Conservation (phyloP, 1,139 yeast species). For the Sugiyamaella paludigena region DNA sequence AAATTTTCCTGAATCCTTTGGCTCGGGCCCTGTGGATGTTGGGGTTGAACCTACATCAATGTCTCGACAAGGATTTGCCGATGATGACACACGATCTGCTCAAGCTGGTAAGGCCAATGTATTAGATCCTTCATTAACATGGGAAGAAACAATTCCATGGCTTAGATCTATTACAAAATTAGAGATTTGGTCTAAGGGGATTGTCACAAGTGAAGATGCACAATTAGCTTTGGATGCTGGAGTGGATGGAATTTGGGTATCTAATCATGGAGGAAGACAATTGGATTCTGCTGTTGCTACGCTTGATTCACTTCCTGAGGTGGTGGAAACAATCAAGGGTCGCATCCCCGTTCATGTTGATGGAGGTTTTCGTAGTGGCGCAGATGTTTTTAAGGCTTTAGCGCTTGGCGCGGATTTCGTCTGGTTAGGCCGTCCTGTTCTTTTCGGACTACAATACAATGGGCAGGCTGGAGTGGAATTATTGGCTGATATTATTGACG, state of each 20-base stretch:
- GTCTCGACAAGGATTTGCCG: slow-evolving; percentile 22
- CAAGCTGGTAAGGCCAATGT: slow-evolving; percentile 37
- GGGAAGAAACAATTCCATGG: slow-evolving; percentile 54
- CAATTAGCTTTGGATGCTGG: slow-evolving; percentile 55
- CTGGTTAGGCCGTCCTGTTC: slow-evolving; percentile 65
- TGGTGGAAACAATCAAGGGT: slow-evolving; percentile 49
- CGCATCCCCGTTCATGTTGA: slow-evolving; percentile 60
- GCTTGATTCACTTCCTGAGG: slow-evolving; percentile 60
- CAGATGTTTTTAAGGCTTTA: slow-evolving; percentile 64
- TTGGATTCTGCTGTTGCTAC: slow-evolving; percentile 62
- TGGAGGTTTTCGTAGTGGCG: slow-evolving; percentile 67
- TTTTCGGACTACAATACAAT: slow-evolving; percentile 62
- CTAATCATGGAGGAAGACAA: slow-evolving; percentile 74
- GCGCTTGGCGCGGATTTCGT: slow-evolving; percentile 74
- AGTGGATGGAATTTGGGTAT: slow-evolving; percentile 59
- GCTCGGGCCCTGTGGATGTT: slow-evolving; percentile 32
- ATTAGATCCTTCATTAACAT: slow-evolving; percentile 68
- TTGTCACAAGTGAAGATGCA: slow-evolving; percentile 61
- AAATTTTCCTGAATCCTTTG: slow-evolving; percentile 29
- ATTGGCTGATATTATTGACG: slow-evolving; percentile 31
- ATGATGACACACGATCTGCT: slow-evolving; percentile 16
- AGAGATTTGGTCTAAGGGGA: slow-evolving; percentile 51
- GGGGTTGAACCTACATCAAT: slow-evolving; percentile 31
- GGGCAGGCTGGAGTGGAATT: slow-evolving; percentile 62
- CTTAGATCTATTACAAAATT: slow-evolving; percentile 37